Conservation (phyloP, 2,329 filamentous ascomycete species). For the Microsporum audouinii region DNA sequence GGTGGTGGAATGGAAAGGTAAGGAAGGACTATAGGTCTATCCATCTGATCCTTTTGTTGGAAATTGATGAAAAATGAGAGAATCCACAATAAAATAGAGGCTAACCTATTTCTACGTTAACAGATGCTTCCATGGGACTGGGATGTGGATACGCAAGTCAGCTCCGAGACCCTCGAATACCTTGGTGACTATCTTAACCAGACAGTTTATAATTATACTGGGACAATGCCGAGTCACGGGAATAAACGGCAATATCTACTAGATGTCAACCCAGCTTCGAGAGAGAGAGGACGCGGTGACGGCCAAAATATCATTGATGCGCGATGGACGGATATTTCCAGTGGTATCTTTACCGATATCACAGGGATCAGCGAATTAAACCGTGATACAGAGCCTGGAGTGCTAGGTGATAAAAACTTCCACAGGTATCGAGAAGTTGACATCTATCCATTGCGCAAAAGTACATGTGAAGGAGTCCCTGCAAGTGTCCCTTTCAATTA, state of each 20-base stretch:
- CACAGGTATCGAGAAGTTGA: constrained; percentile 61
- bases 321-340: constrained; percentile 66
- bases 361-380: constrained; percentile 63
- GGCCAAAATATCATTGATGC: constrained; percentile 74
- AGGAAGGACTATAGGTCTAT: background rate
- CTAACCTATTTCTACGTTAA: constrained; percentile 63
- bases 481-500: constrained; percentile 52
- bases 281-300: constrained; percentile 50
- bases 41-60: constrained; percentile 5
- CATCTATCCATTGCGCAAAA: constrained; percentile 63
- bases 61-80: background rate
- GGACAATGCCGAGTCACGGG: constrained; percentile 27
- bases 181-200: constrained; percentile 57
- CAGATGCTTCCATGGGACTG: constrained; percentile 72
- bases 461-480: constrained; percentile 60
- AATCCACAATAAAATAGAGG: background rate
- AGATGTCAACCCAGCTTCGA: constrained; percentile 63
- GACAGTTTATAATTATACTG: constrained; percentile 44
- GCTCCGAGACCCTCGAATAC: constrained; percentile 52
- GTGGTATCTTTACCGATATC: constrained; percentile 73
- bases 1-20: constrained; percentile 71
- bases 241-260: constrained; percentile 52
- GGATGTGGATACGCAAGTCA: constrained; percentile 73
- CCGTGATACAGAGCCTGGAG: constrained; percentile 45
- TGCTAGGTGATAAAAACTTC: constrained; percentile 70